These are phyloP conservation scores for Naumovozyma baii DNA, from an alignment of 805 yeast species.

Conservation along the genomic window DNA sequence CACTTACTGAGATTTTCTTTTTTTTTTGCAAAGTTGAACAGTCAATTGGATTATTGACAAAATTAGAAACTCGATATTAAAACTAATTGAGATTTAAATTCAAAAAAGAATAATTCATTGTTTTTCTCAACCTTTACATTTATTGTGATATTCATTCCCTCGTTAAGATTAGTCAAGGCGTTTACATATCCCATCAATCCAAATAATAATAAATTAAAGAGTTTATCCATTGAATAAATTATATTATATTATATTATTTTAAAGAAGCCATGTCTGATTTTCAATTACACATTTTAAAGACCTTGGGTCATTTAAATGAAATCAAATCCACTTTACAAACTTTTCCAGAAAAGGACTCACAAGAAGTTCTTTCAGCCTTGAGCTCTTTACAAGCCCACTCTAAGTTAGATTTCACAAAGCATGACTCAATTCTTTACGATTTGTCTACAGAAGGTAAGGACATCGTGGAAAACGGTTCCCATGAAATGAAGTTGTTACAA, in stretches of 20 bases:
- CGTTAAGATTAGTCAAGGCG: neutral
- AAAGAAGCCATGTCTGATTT: conserved; percentile 51
- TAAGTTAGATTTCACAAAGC: conserved; percentile 64
- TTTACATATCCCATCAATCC: neutral
- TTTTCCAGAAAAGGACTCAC: conserved; percentile 58
- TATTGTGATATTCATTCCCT: neutral
- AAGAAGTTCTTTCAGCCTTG: conserved; percentile 68
- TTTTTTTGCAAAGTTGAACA: neutral
- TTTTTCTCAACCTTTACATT: too few species aligned
- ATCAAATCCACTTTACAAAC: conserved; percentile 60
- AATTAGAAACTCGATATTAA: too few species aligned
- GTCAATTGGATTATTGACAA: too few species aligned
- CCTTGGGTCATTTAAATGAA: conserved; percentile 50
- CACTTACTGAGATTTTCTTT: neutral
- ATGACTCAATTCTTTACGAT: conserved; percentile 67
- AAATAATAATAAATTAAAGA: too few species aligned
- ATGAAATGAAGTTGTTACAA: conserved; percentile 74
- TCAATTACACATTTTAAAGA: conserved; percentile 53
- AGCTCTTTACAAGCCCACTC: conserved; percentile 76
- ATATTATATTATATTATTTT: too few species aligned
- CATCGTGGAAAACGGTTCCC: conserved; percentile 74
- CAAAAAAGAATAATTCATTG: too few species aligned
- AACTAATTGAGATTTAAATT: too few species aligned
- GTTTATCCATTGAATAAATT: neutral
- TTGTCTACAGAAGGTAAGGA: conserved; percentile 77